phyloP scores from a whole-genome alignment of 2,329 filamentous ascomycete genomes.

The Aspergillus sp. region DNA sequence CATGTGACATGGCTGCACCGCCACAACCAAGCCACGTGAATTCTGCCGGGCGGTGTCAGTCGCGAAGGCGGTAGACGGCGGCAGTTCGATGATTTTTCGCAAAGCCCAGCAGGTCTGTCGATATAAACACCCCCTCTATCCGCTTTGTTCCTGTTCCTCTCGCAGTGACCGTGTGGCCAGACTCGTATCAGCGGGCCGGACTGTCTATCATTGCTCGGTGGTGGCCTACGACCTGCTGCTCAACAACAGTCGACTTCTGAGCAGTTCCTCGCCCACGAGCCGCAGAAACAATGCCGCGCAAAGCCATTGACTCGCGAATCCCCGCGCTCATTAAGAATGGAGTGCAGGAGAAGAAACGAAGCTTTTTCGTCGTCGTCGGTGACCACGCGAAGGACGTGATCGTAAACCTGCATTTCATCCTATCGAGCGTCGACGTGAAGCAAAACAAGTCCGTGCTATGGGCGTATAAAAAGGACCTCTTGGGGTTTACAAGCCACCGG shows the following conservation, averaged over 20 bases:
- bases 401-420: conserved; percentile 87
- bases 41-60: background rate
- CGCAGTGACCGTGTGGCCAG: too few relatives aligned
- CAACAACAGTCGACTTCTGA: conserved; percentile 6
- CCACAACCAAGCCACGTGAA: too few relatives aligned
- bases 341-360: conserved; percentile 88
- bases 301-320: conserved; percentile 73
- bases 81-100: conserved; percentile 16
- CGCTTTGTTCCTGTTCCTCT: too few relatives aligned
- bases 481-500: conserved; percentile 90
- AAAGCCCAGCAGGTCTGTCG: too few relatives aligned
- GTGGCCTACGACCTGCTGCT: background rate
- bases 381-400: conserved; percentile 94
- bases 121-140: too few relatives aligned
- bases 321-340: conserved; percentile 86
- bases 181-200: too few relatives aligned
- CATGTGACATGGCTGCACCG: too few relatives aligned
- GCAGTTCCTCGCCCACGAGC: conserved; percentile 10
- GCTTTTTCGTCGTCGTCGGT: conserved; percentile 94
- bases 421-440: conserved; percentile 81
- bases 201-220: too few relatives aligned
- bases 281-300: conserved; percentile 30
- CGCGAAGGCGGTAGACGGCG: conserved; percentile 12
- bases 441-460: conserved; percentile 94
- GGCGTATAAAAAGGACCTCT: conserved; percentile 96